Percentiles rank a stretch among this genome's conserved stretches.
Conservation (phyloP, 179 eudicot species). For the Spergularia azorica region DNA sequence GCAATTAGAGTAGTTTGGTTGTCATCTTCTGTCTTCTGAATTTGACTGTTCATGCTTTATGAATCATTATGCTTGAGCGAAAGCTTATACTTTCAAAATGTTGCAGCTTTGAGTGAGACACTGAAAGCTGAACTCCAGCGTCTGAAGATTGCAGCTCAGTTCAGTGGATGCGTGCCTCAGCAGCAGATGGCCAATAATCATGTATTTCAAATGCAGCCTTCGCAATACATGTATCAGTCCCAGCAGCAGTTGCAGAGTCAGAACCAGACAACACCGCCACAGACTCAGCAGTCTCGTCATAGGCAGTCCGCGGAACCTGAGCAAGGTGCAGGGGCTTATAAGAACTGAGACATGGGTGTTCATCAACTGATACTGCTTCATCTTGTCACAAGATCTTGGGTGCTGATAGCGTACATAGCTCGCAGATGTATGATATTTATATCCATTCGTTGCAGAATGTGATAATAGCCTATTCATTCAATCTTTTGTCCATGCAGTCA, state of each 20-base stretch:
- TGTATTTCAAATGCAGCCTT: constrained; percentile 29
- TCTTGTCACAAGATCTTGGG: constrained; percentile 5
- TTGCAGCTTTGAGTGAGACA: constrained; percentile 45
- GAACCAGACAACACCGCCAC: constrained; percentile 17
- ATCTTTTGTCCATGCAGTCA: constrained; percentile 23
- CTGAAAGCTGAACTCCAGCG: constrained; percentile 42
- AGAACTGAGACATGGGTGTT: not conserved
- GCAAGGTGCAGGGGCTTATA: constrained; percentile 10
- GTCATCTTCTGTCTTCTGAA: not conserved
- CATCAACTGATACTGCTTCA: not conserved
- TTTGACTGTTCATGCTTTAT: not conserved
- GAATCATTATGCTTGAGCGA: not conserved
- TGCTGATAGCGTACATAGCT: constrained; percentile 8
- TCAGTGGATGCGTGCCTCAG: constrained; percentile 23
- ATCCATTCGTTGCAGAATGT: constrained; percentile 10
- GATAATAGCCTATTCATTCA: constrained; percentile 30
- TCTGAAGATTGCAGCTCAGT: constrained; percentile 31
- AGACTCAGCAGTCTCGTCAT: constrained; percentile 20
- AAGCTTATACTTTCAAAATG: constrained; percentile 3
- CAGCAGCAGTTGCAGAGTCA: constrained; percentile 26
- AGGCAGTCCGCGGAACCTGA: constrained; percentile 11
- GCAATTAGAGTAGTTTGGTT: not conserved
- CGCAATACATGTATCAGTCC: constrained; percentile 20
- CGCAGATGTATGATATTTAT: constrained; percentile 5
- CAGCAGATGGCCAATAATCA: constrained; percentile 18